Evolutionary conservation across 495 filamentous ascomycete genomes (phyloP), one percentile per base, ranked within the genome.

Genomic region (Penicillium bialowiezense): DNA sequence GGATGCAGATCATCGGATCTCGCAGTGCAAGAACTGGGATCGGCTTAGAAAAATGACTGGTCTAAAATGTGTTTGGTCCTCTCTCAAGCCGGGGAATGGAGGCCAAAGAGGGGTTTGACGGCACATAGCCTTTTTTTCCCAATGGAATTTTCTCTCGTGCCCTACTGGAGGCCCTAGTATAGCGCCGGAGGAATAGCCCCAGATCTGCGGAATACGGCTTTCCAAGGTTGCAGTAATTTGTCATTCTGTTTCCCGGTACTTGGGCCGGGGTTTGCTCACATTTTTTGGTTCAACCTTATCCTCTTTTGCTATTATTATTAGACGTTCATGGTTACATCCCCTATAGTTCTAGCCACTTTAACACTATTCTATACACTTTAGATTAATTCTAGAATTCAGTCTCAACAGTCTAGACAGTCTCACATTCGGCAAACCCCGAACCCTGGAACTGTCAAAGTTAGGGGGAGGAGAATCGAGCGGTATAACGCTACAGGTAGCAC

Each of bases 1-100:
- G 60, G 51, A 68, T 62, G 65, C 54, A 61, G 64, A 66, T 66
- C 60, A 56, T 64, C 52, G 50, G 58, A 58, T 63, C 54, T 55
- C 44, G 45, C 52, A 55, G 47, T 23, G 18, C 37, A 36, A n/a
- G 42, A 48, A 39, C 45, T 39, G 28, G 24, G 36, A 29, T 48
- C 36, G 45, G 9, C 39, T 20, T 43, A 5, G 23, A 8, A 29
- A 39, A 36, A 7, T 39, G 45, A 47, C 44, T 39, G 35, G 35
- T 48, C 36, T 7, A 19, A 36, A 37, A 38, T 8, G 24, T 29
- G 15, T 32, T 20, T 41, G n/a, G 34, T 26, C n/a, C 18, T 41
- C 38, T 19, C 9, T 31, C 14, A 47, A 14, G 32, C 44, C 26
- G 40, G 44, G 45, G 46, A 35, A 50, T 41, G 39, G 46, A n/a